Evolutionary conservation across 2,329 filamentous ascomycete species (phyloP), one percentile per base, ranked within the genome.

Genomic region (Dryadomyces sulphureus): DNA sequence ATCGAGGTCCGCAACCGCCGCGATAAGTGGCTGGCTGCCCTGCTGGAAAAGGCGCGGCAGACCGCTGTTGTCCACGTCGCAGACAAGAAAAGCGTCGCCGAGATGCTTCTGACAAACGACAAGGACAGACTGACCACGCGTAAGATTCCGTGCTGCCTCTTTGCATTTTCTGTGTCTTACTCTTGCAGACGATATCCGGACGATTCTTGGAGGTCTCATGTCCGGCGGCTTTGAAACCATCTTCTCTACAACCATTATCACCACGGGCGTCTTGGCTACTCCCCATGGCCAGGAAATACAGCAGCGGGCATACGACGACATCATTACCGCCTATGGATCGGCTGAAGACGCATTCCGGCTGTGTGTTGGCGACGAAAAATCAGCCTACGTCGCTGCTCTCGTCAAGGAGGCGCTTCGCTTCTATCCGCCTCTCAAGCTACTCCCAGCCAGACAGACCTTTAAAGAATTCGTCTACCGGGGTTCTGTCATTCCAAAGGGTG

Each of bases 161-260:
- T 9, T 8, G 12, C 5, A 14, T 17, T 12, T 14, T 22, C 38
- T 9, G 14, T 20, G 17, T 19, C 27, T 38, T 2, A 35, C 25
- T 24, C 38, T 36, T n/a, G 4, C 39, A 47, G 45, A 42, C 19
- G 45, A 47, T 19, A 39, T 47, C 20, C 16, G 16, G 2, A 47
- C 45, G 12, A 47, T 47, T 7, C 25, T 47, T 11, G 45, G 45
- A 12, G 45, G 45, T 21, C 45, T 47, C 24, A 44, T 47, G 41
- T 47, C 45, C 17, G 45, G 41, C 25, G 45, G 45, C 14, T 44
- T 47, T 25, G 45, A 47, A 14, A 47, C 45, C 16, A 24, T 47
- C 34, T 47, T 36, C 16, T 38, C 45, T 3, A 43, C 45, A 1
- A 27, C 41, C 25, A 47, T 43, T 21, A 24, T 40, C 24, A 34